Evolutionary conservation across 2,329 filamentous ascomycete genomes (phyloP), one percentile per base, ranked within the genome.

Genomic region (Oidium heveae): DNA sequence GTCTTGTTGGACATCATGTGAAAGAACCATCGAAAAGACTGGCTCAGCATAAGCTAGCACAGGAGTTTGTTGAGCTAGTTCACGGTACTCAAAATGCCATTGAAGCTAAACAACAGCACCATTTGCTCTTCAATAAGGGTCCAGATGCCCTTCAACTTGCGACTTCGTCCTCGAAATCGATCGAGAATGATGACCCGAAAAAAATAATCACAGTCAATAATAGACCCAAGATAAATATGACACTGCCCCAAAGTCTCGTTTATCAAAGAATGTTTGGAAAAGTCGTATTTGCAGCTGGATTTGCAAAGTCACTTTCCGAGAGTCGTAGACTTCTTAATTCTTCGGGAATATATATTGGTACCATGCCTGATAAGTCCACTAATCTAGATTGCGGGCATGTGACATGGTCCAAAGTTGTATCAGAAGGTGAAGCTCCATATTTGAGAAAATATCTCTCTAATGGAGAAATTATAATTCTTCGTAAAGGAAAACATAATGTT

Each of bases 11-110:
- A 34, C 66, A 81, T 58, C 88, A 96, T 60, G 68, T 67, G 9
- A 58, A 71, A 32, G 75, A 88, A 55, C 84, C 84, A 0, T 74
- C 79, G 0, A 78, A 81, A 67, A 79, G 91, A 33, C 65, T 78
- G 55, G 87, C 89, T 2, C 89, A 98, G 61, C 88, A 94, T 63
- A 70, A 74, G 0, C 75, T 98, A 2, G 91, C 91, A 0, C 76
- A 72, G 53, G 88, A 98, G 64, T 82, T 96, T 22, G 71, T 93
- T 0, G 75, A 81, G 52, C 73, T 98, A 1, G 76, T 87, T 0
- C 87, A 96, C 63, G 86, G 88, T 15, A 65, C 70, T 0, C 62
- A 73, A 8, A 74, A 75, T 57, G 86, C 88, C 0, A 65, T 75
- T 15, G 70, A 74, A 22, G 80, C 85, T 7, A 77, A 79, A 56